Evolutionary conservation across 2,329 filamentous ascomycete species (phyloP).

Genomic region (Colletotrichum liriopes): DNA sequence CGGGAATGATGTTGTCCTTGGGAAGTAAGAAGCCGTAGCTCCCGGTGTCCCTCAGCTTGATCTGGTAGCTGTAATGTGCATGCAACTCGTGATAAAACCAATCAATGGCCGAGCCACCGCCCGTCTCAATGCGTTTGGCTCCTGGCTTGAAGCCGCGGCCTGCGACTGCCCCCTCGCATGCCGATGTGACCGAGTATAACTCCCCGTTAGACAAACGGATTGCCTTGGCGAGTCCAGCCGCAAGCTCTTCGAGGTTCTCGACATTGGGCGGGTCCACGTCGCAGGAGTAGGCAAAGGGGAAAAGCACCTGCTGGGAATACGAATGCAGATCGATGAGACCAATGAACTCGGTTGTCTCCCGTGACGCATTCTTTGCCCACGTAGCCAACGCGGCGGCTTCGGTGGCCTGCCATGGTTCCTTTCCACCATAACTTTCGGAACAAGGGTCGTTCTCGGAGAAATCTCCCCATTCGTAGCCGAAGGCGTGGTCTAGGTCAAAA

Average conservation of each 20-base stretch:
- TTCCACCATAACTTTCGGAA: constrained; percentile 90
- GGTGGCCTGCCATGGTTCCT: constrained; percentile 84
- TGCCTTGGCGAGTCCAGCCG: constrained; percentile 88
- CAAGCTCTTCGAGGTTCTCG: constrained; percentile 94
- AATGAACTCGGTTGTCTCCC: constrained; percentile 82
- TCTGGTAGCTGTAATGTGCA: constrained; percentile 90
- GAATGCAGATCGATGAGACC: constrained; percentile 92
- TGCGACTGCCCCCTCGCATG: constrained; percentile 84
- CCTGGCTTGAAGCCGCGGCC: constrained; percentile 51
- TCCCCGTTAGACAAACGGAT: constrained; percentile 87
- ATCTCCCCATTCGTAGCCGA: constrained; percentile 81
- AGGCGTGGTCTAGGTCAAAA: constrained; percentile 90
- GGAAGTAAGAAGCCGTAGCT: constrained; percentile 95
- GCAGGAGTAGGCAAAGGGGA: constrained; percentile 93
- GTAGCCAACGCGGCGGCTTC: constrained; percentile 83
- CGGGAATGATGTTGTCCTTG: constrained; percentile 88
- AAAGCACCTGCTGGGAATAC: constrained; percentile 95
- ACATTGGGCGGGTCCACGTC: constrained; percentile 82
- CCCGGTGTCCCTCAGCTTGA: constrained; percentile 93
- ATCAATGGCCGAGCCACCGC: constrained; percentile 90
- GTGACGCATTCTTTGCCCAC: constrained; percentile 87
- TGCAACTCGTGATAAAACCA: constrained; percentile 94
- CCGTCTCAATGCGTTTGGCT: constrained; percentile 72
- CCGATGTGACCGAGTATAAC: constrained; percentile 83
- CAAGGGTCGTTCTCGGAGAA: constrained; percentile 81